Evolutionary conservation across 2,329 filamentous ascomycete genomes (phyloP), one percentile per base, ranked within the genome.

Genomic region (Fusarium austroafricanum): DNA sequence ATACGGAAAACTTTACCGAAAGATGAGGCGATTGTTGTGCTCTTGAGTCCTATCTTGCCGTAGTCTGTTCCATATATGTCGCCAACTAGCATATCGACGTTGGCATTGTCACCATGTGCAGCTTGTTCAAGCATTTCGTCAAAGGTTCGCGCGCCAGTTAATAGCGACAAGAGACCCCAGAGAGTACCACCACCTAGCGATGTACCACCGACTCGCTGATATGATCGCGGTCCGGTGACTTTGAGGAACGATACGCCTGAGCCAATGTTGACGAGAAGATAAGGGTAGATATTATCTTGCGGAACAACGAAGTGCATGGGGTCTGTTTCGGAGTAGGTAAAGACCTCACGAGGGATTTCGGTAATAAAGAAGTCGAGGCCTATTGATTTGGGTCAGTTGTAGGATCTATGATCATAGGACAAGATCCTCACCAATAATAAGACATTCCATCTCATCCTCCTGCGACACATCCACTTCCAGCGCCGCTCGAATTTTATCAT

Each of bases 331-430:
- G 92, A 94, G 80, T 98, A 98, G 20, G 94, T 97, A 76, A 99
- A 99, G 55, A 99, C 95, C 80, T 99, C 96, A 71, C 92, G 89
- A 20, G 96, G 96, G 61, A 99, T 98, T 78, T 98, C 94, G 69
- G 93, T 97, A 76, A 98, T 98, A 84, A 99, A 98, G 82, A 98
- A 99, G 78, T 99, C 96, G 42, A 99, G 89, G 14, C 95, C 94
- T 93, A 18, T 18, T 10, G 26, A 17, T 20, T 29, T 15, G 15
- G 15, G 44, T 73, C 46, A 73, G 67, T 18, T 21, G 14, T 17
- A 29, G 21, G 8, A 23, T 23, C 5, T 8, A 10, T 33, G 21
- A 37, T 17, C n/a, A 42, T 40, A 10, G 45, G n/a, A n/a, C 39
- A 39, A 28, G 23, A 12, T 6, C 70, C 83, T 68, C 79, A 94